Conservation (phyloP, 768 basidiomycete genomes). For the Boletus reticuloceps region DNA sequence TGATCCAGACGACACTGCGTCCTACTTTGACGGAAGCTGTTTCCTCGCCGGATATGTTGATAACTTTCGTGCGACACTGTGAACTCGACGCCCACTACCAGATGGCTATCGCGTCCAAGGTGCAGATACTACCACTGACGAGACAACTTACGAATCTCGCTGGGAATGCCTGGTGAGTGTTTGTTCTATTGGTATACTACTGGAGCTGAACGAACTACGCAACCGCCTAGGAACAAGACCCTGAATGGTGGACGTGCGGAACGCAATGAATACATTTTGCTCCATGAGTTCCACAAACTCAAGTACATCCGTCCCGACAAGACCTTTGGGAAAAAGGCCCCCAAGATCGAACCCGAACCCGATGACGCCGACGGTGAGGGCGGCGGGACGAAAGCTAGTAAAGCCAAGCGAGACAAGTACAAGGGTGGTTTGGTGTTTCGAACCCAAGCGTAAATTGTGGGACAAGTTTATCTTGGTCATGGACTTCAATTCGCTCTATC, state of each 20-base stretch:
- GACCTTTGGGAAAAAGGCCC: conserved; percentile 73
- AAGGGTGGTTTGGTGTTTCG: conserved; percentile 98
- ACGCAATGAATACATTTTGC: conserved; percentile 96
- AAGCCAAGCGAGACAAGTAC: conserved; percentile 88
- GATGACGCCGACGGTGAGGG: conserved; percentile 54
- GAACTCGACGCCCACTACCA: conserved; percentile 96
- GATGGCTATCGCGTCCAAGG: conserved; percentile 94
- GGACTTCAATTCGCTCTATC: conserved; percentile 99
- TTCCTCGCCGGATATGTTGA: conserved; percentile 67
- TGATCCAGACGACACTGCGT: conserved; percentile 91
- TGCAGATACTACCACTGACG: conserved; percentile 91
- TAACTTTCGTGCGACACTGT: conserved; percentile 90
- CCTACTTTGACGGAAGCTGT: conserved; percentile 86
- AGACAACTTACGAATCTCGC: conserved; percentile 93
- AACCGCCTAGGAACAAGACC: conserved; percentile 80
- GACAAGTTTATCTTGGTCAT: conserved; percentile 97
- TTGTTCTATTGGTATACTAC: neutral
- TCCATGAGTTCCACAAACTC: conserved; percentile 95
- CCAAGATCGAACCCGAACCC: conserved; percentile 47
- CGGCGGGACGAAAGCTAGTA: conserved; percentile 45
- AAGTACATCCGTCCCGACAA: conserved; percentile 99
- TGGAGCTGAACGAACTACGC: neutral
- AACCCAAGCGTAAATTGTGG: conserved; percentile 94
- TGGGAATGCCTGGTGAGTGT: conserved; percentile 88
- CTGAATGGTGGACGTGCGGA: conserved; percentile 97